Conservation (phyloP, 257 asterid genomes). For the Salvia splendens region DNA sequence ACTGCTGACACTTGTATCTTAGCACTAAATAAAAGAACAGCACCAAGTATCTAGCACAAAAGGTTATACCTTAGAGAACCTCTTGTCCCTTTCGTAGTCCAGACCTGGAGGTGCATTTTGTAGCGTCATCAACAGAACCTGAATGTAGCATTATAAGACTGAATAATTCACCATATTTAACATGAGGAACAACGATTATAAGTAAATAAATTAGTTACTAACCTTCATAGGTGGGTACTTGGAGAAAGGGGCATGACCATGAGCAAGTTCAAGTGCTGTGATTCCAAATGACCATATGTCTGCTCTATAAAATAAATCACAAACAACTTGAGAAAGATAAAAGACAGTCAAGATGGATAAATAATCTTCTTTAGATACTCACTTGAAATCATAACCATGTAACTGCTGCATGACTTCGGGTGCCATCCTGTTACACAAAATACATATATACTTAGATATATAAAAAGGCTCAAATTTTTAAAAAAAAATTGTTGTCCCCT, state of each 20-base stretch:
- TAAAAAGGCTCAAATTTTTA: conserved; percentile 14
- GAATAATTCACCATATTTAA: conserved; percentile 20
- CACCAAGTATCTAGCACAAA: conserved; percentile 28
- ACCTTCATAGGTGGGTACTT: conserved; percentile 98
- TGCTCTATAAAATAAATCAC: conserved; percentile 63
- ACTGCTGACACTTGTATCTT: conserved; percentile 52
- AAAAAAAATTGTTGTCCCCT: background rate
- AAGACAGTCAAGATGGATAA: conserved; percentile 22
- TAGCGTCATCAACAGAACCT: conserved; percentile 94
- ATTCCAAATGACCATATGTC: conserved; percentile 96
- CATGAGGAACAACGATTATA: conserved; percentile 18
- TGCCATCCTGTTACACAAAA: conserved; percentile 72
- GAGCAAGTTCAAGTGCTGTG: conserved; percentile 96
- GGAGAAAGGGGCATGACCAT: conserved; percentile 93
- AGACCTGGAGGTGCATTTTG: conserved; percentile 97
- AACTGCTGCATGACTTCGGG: conserved; percentile 98
- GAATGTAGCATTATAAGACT: conserved; percentile 34
- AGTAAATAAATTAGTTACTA: conserved; percentile 21
- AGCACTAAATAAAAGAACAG: conserved; percentile 32
- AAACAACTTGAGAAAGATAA: conserved; percentile 28
- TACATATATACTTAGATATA: conserved; percentile 10
- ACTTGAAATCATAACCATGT: conserved; percentile 98
- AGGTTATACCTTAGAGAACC: conserved; percentile 78
- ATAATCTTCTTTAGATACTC: conserved; percentile 35
- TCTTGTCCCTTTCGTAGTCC: conserved; percentile 90